A percentile compares a stretch with the other conserved stretches of the same genome.
These are phyloP conservation scores for Albifimbria verrucaria DNA, from an alignment of 2,329 filamentous ascomycete species.

Conservation along the genomic window DNA sequence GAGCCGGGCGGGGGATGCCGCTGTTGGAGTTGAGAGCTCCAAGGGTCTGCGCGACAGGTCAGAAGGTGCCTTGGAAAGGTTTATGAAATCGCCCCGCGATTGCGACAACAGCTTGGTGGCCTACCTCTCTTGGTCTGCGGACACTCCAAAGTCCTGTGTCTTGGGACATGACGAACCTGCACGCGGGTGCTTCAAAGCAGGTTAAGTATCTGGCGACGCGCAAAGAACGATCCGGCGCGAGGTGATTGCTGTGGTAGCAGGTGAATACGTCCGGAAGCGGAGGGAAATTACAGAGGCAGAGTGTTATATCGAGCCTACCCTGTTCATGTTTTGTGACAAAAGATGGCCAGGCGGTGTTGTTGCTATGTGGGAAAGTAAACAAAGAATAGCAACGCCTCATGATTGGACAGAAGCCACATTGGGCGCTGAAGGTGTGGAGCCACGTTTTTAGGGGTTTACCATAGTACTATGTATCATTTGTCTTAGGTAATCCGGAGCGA, in stretches of 20 bases:
- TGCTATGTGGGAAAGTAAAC: constrained; percentile 42
- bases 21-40: constrained; percentile 80
- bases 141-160: constrained; percentile 87
- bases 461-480: too few relatives aligned
- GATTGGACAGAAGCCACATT: constrained; percentile 26
- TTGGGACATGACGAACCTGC: constrained; percentile 66
- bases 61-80: constrained; percentile 11
- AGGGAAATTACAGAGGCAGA: background rate
- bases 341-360: constrained; percentile 20
- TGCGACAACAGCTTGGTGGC: constrained; percentile 23
- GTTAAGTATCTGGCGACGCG: constrained; percentile 8
- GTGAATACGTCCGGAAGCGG: background rate
- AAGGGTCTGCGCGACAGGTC: constrained; percentile 63
- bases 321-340: background rate
- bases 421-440: background rate
- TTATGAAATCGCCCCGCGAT: background rate
- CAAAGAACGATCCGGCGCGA: constrained; percentile 10
- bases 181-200: background rate
- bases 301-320: background rate
- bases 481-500: too few relatives aligned
- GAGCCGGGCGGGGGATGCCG: constrained; percentile 87
- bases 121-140: constrained; percentile 85
- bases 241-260: background rate
- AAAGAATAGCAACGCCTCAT: constrained; percentile 17
- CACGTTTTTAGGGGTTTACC: too few relatives aligned